Base-by-base conservation (phyloP, 495 filamentous ascomycete species). In the Penicillium parvum region DNA sequence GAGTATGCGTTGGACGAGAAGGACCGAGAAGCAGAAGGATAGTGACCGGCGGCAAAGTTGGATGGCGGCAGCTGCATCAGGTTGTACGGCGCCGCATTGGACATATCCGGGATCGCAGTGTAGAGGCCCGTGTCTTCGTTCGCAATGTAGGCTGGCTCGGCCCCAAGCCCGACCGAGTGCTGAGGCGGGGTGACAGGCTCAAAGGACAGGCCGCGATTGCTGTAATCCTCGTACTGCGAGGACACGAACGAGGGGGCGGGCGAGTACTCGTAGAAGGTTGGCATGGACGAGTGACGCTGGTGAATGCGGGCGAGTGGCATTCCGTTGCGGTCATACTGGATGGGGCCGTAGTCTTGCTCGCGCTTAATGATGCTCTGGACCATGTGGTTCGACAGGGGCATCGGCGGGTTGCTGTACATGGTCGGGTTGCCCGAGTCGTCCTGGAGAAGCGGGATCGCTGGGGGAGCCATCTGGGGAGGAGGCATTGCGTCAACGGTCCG, bases 101-200 rank as follows among this genome's bases (percentile, higher is more conserved):
- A 77, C 37, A 90, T 78, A 51, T 96, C 90, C 6, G 90, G 89
- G 55, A 97, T 91, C 15, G 87, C 90, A 10, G 88, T 90, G 74
- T 96, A 98, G 22, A 96, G 75, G 35, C 90, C 90, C 32, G 88
- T 95, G 57, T 96, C 92, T 69, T 98, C 92, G 57, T 96, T 96
- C 34, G 90, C 88, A 63, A 97, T 90, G 66, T 97, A 98, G 4
- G 95, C 88, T 12, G 92, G 90, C 69, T 98, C 94, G 21, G 82
- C 73, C 17, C 84, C 77, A 21, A 92, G 78, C 39, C 78, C 78
- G 34, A 90, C 65, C 30, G 84, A 74, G 61, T 95, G 88, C 50
- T 97, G 92, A 21, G 92, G 92, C 35, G 92, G 92, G 5, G 92
- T 98, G 45, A 97, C 76, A 14, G 92, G 92, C 72, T 98, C 92